phyloP scores from a whole-genome alignment of 2,329 filamentous ascomycete genomes.

The Ambrosiella xylebori region DNA sequence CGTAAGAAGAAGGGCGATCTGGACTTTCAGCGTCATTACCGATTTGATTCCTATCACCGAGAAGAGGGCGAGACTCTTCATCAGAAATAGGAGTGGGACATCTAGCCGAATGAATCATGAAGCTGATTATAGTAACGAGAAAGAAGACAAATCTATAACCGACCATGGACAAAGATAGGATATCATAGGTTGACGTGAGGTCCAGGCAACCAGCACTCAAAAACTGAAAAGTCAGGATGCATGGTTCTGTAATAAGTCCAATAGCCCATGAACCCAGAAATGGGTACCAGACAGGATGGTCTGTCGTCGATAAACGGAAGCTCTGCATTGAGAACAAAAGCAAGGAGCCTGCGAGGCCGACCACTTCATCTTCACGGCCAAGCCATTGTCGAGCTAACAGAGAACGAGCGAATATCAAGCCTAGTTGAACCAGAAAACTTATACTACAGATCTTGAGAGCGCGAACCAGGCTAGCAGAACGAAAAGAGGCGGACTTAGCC shows the following conservation, averaged over 20 bases:
- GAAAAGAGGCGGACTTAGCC: conserved; percentile 21
- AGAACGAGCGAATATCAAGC: conserved; percentile 23
- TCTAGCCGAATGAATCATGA: background rate
- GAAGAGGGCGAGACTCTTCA: conserved; percentile 40
- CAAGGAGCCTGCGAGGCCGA: conserved; percentile 43
- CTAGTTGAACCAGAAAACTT: conserved; percentile 32
- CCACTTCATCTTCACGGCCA: conserved; percentile 30
- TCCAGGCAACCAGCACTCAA: background rate
- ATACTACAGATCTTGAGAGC: conserved; percentile 3
- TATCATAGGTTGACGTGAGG: background rate
- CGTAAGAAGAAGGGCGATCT: conserved; percentile 1
- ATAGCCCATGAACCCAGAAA: conserved; percentile 46
- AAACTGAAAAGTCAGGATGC: conserved; percentile 22
- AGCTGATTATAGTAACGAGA: background rate
- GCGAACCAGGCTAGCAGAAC: conserved; percentile 19
- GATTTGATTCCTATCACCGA: conserved; percentile 17
- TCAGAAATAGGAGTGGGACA: conserved; percentile 21
- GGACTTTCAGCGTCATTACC: background rate
- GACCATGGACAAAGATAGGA: background rate
- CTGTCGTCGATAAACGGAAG: conserved; percentile 32
- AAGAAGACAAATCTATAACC: conserved; percentile 4
- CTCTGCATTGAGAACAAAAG: conserved; percentile 47
- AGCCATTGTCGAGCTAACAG: conserved; percentile 23
- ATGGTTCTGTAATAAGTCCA: conserved; percentile 37
- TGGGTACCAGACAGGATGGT: conserved; percentile 41